phyloP scores from a whole-genome alignment of 305 asterid genomes.

The Fraxinus sp. region DNA sequence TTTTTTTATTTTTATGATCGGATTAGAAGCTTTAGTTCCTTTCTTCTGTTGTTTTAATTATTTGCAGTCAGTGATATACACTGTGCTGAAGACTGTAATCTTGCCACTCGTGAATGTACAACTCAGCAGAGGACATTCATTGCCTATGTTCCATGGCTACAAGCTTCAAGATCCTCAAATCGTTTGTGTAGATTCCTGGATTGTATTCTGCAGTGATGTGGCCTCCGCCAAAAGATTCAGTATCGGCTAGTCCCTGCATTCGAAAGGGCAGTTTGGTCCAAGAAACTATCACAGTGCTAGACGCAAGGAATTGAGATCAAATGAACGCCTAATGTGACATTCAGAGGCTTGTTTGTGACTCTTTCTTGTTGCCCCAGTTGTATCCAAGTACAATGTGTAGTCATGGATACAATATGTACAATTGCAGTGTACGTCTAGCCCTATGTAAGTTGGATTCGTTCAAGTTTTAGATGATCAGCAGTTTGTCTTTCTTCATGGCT shows the following conservation, averaged over 20 bases:
- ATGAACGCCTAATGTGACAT: background rate
- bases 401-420: background rate
- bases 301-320: background rate
- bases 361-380: background rate
- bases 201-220: conserved; percentile 59
- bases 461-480: background rate
- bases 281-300: conserved; percentile 1
- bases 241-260: background rate
- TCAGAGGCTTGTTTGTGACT: background rate
- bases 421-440: background rate
- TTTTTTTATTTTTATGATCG: background rate
- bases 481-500: background rate
- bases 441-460: background rate
- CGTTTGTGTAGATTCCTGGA: conserved; percentile 52
- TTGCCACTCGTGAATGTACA: conserved; percentile 65
- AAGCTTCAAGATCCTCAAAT: conserved; percentile 58
- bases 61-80: conserved; percentile 65
- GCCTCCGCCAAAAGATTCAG: conserved; percentile 27
- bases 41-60: background rate
- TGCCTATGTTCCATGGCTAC: conserved; percentile 68
- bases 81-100: conserved; percentile 57
- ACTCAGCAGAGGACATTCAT: conserved; percentile 51
- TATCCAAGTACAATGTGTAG: background rate
- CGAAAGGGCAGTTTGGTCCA: background rate
- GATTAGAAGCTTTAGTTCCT: background rate